Evolutionary conservation across 2,329 filamentous ascomycete species (phyloP).

Genomic region (Penicillium sp.): DNA sequence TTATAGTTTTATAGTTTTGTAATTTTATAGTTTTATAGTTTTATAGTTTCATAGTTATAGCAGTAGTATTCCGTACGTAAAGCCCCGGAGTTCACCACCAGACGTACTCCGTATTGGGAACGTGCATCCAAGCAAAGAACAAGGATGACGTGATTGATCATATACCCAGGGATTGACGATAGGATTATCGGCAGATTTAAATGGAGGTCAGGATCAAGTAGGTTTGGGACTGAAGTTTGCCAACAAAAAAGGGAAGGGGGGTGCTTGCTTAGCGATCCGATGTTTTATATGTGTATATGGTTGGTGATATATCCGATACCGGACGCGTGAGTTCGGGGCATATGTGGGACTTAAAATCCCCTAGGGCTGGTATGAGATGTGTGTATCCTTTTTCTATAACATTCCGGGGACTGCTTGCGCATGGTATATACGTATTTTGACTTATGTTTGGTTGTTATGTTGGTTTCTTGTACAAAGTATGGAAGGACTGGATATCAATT

Average conservation of each 20-base stretch:
- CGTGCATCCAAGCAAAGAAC: neutral
- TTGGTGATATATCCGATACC: conserved; percentile 10
- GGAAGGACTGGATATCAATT: neutral
- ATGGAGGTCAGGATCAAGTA: neutral
- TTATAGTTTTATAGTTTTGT: neutral
- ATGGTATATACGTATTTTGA: neutral
- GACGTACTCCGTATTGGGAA: neutral
- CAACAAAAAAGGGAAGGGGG: neutral
- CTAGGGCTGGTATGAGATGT: neutral
- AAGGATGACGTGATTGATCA: neutral
- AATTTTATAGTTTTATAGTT: neutral
- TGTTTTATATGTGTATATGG: neutral
- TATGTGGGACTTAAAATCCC: neutral
- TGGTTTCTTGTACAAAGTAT: neutral
- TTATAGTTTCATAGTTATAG: neutral
- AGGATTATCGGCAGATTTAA: neutral
- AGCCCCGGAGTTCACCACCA: neutral
- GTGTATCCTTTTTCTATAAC: neutral
- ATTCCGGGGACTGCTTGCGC: neutral
- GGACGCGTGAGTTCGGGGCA: neutral
- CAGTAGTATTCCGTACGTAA: neutral
- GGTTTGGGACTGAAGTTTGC: neutral
- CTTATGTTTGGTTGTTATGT: neutral
- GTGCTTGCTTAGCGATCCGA: neutral
- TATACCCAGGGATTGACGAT: neutral